Percentiles rank a stretch among this genome's conserved stretches.
phyloP scores from a whole-genome alignment of 1,284 basidiomycete species.

The Phlebopus sp. region DNA sequence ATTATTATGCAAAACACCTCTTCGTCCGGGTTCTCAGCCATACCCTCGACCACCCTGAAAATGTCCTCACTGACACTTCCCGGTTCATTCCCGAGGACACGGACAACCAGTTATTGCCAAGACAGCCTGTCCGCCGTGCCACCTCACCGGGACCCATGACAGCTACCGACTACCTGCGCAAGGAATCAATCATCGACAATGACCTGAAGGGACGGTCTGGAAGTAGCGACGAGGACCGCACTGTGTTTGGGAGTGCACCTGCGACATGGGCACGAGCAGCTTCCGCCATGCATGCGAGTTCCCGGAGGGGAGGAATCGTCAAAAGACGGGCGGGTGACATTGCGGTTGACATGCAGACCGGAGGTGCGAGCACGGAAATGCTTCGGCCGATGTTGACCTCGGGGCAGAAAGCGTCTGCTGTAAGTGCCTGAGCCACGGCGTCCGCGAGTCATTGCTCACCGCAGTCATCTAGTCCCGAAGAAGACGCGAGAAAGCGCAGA shows the following conservation, averaged over 20 bases:
- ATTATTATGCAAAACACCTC: conserved; percentile 65
- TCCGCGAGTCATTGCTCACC: background rate
- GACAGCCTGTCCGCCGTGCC: conserved; percentile 3
- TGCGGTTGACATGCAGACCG: background rate
- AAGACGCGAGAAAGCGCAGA: conserved; percentile 30
- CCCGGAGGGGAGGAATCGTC: conserved; percentile 1
- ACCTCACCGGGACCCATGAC: conserved; percentile 10
- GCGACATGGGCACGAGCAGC: conserved; percentile 6
- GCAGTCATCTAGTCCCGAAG: conserved; percentile 15
- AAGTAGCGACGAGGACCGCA: conserved; percentile 1
- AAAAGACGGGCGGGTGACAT: background rate
- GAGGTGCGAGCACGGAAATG: background rate
- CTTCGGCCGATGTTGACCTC: background rate
- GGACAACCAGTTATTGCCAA: background rate
- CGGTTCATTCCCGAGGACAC: conserved; percentile 2
- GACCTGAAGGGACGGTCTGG: background rate
- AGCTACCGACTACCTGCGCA: conserved; percentile 39
- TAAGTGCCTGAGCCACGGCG: background rate
- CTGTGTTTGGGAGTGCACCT: conserved; percentile 4
- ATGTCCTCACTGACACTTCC: background rate
- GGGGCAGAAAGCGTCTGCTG: conserved; percentile 5
- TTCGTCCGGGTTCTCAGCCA: conserved; percentile 68
- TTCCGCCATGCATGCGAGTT: background rate
- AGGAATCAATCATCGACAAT: conserved; percentile 48
- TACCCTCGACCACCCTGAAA: conserved; percentile 39